Percentiles rank a stretch among this genome's conserved stretches.
Evolutionary conservation across 2,329 filamentous ascomycete genomes (phyloP).

Genomic region (Lachnellula arida): DNA sequence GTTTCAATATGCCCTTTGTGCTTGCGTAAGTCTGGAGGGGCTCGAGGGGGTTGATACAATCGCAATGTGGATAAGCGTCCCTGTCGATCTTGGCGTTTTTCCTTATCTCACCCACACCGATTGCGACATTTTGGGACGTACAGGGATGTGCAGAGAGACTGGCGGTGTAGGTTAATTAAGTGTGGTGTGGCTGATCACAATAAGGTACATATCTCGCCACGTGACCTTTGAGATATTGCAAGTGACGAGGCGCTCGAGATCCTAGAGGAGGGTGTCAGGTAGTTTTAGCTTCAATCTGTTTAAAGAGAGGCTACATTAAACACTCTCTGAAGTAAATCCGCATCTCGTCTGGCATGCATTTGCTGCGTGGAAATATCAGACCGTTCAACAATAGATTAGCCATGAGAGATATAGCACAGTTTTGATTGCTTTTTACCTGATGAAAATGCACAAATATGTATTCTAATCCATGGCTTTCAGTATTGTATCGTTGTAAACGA

Average conservation of each 20-base stretch:
- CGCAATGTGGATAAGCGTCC: background rate
- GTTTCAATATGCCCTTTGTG: conserved; percentile 1
- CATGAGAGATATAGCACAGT: background rate
- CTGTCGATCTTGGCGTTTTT: conserved; percentile 1
- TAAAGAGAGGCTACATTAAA: background rate
- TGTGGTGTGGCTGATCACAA: background rate
- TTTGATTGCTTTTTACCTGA: background rate
- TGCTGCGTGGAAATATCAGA: background rate
- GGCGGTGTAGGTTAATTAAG: background rate
- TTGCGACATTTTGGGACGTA: background rate
- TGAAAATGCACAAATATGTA: background rate
- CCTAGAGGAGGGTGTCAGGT: background rate
- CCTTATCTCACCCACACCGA: conserved; percentile 1
- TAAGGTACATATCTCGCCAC: background rate
- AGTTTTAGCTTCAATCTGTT: background rate
- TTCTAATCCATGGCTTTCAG: background rate
- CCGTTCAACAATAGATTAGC: background rate
- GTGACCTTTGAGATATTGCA: background rate
- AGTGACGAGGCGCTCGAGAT: background rate
- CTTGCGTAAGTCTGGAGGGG: background rate
- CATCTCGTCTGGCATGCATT: too few species aligned
- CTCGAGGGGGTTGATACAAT: conserved; percentile 2
- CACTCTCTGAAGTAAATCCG: too few species aligned
- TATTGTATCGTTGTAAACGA: background rate
- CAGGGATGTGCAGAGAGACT: background rate